These are phyloP conservation scores for Cruciata laevipes DNA, from an alignment of 257 asterid genomes.

Conservation along the genomic window DNA sequence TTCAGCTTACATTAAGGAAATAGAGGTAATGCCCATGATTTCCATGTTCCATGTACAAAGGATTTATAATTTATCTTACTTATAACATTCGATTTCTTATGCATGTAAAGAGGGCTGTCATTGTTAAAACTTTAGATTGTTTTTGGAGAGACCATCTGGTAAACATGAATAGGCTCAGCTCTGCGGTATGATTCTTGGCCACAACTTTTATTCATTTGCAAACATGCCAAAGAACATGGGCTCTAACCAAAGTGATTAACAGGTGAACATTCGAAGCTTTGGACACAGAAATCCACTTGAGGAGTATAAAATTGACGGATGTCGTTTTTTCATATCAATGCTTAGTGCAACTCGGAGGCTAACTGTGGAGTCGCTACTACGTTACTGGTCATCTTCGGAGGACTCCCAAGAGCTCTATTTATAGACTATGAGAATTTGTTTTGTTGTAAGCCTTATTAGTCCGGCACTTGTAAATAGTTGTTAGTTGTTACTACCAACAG, in stretches of 20 bases:
- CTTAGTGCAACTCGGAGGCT: conserved; percentile 86
- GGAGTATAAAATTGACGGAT: conserved; percentile 98
- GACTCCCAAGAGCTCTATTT: conserved; percentile 66
- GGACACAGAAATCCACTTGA: conserved; percentile 97
- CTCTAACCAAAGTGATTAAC: conserved; percentile 9
- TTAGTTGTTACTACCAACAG: not conserved
- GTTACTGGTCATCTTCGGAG: conserved; percentile 88
- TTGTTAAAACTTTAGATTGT: conserved; percentile 85
- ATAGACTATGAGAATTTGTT: not conserved
- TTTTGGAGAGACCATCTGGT: conserved; percentile 99
- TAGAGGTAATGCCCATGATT: conserved; percentile 49
- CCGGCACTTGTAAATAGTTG: not conserved
- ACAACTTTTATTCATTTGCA: not conserved
- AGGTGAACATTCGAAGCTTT: conserved; percentile 94
- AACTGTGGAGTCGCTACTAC: conserved; percentile 79
- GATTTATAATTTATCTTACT: not conserved
- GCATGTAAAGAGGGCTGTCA: conserved; percentile 64
- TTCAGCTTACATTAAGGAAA: conserved; percentile 57
- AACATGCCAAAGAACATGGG: not conserved
- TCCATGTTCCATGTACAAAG: not conserved
- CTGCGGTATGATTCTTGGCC: conserved; percentile 52
- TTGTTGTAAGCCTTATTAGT: not conserved
- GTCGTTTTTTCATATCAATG: conserved; percentile 96
- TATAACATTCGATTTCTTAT: not conserved
- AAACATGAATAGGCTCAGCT: conserved; percentile 94